These are phyloP conservation scores for Fraxinus baroniana DNA, from an alignment of 305 asterid species.

Conservation along the genomic window DNA sequence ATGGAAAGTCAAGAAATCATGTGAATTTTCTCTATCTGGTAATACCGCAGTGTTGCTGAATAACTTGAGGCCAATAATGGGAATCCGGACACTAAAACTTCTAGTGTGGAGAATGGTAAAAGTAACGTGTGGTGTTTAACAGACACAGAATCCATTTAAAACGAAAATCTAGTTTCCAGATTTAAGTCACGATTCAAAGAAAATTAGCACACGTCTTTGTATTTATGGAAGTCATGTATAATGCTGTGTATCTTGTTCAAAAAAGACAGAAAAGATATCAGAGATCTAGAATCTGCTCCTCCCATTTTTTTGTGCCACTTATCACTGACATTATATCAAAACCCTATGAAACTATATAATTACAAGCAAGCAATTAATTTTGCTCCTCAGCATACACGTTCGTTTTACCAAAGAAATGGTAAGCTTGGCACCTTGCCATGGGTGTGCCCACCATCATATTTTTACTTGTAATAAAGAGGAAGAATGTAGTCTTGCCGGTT, in stretches of 20 bases:
- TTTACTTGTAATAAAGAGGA: neutral
- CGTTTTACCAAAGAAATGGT: constrained; percentile 1
- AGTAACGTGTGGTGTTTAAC: neutral
- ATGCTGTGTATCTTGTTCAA: neutral
- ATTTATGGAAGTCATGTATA: neutral
- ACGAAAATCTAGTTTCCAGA: neutral
- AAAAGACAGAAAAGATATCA: neutral
- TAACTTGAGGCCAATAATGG: neutral
- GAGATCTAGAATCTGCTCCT: neutral
- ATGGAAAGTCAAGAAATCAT: constrained; percentile 16
- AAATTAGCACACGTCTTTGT: neutral
- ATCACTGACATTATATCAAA: neutral
- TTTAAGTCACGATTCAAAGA: neutral
- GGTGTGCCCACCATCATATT: neutral
- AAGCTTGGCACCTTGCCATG: neutral
- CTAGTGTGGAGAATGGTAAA: constrained; percentile 1
- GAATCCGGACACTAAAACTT: neutral
- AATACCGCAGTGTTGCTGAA: neutral
- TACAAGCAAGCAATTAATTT: neutral
- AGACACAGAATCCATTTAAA: neutral
- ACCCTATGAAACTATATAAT: neutral
- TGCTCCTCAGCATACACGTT: neutral
- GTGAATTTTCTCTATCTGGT: constrained; percentile 15
- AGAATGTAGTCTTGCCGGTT: constrained; percentile 10
- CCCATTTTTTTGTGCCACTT: neutral